These are phyloP conservation scores for Barnettozyma pratensis DNA, from an alignment of 805 yeast genomes.

Conservation along the genomic window DNA sequence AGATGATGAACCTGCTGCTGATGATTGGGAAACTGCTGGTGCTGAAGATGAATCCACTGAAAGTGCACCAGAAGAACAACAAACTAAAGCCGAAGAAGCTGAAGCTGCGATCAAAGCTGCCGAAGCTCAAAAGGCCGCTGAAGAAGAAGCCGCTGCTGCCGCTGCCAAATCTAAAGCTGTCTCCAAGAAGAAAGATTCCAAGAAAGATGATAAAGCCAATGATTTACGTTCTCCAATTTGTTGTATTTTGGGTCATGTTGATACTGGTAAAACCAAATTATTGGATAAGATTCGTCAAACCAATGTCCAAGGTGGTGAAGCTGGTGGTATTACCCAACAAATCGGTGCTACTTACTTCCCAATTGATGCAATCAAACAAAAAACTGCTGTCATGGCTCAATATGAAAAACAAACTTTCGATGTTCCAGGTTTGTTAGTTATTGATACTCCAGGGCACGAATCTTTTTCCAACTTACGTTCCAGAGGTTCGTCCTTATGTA, in stretches of 20 bases:
- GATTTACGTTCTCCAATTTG: constrained; percentile 97
- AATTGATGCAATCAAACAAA: constrained; percentile 83
- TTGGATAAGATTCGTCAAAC: constrained; percentile 97
- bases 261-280: constrained; percentile 97
- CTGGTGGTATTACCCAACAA: constrained; percentile 99
- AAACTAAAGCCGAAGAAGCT: constrained; percentile 25
- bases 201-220: constrained; percentile 26
- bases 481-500: constrained; percentile 98
- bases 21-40: constrained; percentile 44
- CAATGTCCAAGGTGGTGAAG: constrained; percentile 99
- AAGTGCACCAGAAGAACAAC: constrained; percentile 27
- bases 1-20: constrained; percentile 49
- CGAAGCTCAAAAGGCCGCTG: constrained; percentile 16
- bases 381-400: constrained; percentile 86
- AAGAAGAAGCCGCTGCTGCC: constrained; percentile 13
- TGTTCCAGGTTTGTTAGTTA: constrained; percentile 94
- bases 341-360: constrained; percentile 99
- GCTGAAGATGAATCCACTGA: constrained; percentile 24
- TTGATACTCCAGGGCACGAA: constrained; percentile 99
- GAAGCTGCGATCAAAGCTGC: constrained; percentile 14
- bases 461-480: constrained; percentile 95
- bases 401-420: constrained; percentile 83
- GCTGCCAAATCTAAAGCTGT: constrained; percentile 22
- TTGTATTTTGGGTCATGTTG: constrained; percentile 99
- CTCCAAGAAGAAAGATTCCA: constrained; percentile 21